Conservation (phyloP, 345 rosid genomes). For the Linum tenue region DNA sequence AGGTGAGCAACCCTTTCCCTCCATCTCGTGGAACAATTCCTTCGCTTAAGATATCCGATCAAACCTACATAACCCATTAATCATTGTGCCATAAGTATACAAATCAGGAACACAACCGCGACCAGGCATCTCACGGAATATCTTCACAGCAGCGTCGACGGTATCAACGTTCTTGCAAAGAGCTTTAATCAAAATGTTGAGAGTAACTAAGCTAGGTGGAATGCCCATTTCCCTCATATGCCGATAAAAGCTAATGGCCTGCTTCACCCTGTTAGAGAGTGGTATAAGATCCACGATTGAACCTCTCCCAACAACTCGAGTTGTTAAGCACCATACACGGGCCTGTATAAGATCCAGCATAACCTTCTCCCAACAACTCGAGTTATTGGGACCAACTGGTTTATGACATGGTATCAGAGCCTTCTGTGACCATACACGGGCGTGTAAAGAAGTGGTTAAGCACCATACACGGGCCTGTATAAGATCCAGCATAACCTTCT, state of each 20-base stretch:
- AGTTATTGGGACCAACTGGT: too few species aligned
- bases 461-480: too few species aligned
- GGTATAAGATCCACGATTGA: too few species aligned
- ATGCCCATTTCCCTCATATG: constrained; percentile 58
- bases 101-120: constrained; percentile 65
- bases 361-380: too few species aligned
- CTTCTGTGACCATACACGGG: too few species aligned
- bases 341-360: too few species aligned
- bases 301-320: too few species aligned
- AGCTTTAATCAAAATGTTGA: constrained; percentile 80
- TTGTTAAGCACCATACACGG: too few species aligned
- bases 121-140: constrained; percentile 70
- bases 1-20: constrained; percentile 52
- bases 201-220: constrained; percentile 51
- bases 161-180: constrained; percentile 62
- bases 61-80: constrained; percentile 66
- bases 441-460: too few species aligned
- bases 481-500: too few species aligned
- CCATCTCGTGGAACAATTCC: constrained; percentile 71
- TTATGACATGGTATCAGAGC: too few species aligned
- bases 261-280: too few species aligned
- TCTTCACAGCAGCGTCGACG: constrained; percentile 56
- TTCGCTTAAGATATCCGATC: constrained; percentile 61
- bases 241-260: constrained; percentile 58
- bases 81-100: constrained; percentile 81